phyloP scores from a whole-genome alignment of 345 rosid species.

The Combretum micranthum region DNA sequence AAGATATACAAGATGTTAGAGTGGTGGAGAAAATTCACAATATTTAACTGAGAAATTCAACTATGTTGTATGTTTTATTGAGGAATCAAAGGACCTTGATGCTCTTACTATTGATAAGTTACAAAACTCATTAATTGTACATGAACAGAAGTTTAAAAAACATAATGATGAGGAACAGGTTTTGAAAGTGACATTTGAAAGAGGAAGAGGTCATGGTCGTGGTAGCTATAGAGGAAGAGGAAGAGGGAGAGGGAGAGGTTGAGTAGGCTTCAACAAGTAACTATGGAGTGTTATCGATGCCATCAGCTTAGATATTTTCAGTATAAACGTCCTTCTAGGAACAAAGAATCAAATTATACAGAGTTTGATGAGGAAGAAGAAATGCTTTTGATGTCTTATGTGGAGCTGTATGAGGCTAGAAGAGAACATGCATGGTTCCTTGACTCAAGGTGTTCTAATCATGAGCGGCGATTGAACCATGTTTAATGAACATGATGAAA shows the following conservation, averaged over 20 bases:
- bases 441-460: neutral
- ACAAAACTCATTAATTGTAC: neutral
- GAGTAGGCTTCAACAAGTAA: neutral
- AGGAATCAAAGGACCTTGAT: neutral
- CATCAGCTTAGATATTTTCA: neutral
- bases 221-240: neutral
- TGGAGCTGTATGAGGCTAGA: neutral
- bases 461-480: neutral
- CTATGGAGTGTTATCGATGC: neutral
- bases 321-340: neutral
- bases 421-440: neutral
- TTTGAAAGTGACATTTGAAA: no score
- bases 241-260: neutral
- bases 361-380: neutral
- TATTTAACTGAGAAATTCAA: neutral
- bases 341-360: neutral
- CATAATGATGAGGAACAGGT: no score
- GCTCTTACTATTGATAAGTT: neutral
- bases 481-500: neutral
- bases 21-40: no score
- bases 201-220: neutral
- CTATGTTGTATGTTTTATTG: slow-evolving; percentile 1
- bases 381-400: neutral
- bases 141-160: no score
- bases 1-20: no score